These are phyloP conservation scores for Crithidia expoeki DNA, from an alignment of 208 protist species.

Conservation along the genomic window DNA sequence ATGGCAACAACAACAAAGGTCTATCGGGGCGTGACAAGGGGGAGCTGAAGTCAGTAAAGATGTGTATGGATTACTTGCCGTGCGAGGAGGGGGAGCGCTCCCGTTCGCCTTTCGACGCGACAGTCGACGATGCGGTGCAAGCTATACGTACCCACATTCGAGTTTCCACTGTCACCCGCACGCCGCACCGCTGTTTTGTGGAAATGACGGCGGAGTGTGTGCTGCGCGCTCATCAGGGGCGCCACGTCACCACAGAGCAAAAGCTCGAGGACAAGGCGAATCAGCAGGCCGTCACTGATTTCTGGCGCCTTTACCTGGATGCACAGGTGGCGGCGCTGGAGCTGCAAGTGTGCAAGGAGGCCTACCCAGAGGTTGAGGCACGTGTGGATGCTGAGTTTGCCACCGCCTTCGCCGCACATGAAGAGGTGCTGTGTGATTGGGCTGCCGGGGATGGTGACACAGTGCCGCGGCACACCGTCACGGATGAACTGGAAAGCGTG, in stretches of 20 bases:
- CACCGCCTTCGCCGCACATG: constrained; percentile 29
- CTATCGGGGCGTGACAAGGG: not conserved
- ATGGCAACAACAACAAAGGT: not conserved
- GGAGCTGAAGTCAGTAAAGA: constrained; percentile 36
- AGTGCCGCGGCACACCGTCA: constrained; percentile 26
- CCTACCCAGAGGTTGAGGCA: constrained; percentile 5
- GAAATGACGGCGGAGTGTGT: constrained; percentile 37
- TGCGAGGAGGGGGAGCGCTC: constrained; percentile 30
- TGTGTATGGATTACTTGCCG: constrained; percentile 50
- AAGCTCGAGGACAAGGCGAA: constrained; percentile 3
- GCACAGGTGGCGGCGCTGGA: constrained; percentile 20
- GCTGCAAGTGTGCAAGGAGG: constrained; percentile 14
- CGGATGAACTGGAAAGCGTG: constrained; percentile 36
- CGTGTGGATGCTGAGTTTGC: not conserved
- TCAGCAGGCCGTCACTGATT: not conserved
- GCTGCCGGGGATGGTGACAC: constrained; percentile 4
- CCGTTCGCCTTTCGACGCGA: constrained; percentile 49
- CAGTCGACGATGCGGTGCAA: constrained; percentile 26
- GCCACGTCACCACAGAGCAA: constrained; percentile 3
- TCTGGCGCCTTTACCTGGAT: constrained; percentile 18
- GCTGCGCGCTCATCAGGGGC: constrained; percentile 16
- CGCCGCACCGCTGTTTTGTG: constrained; percentile 59
- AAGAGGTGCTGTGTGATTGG: constrained; percentile 46
- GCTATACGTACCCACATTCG: constrained; percentile 28
- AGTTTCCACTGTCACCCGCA: constrained; percentile 40